Base-by-base conservation (phyloP, 257 asterid genomes). In the Solanum paucissectum region DNA sequence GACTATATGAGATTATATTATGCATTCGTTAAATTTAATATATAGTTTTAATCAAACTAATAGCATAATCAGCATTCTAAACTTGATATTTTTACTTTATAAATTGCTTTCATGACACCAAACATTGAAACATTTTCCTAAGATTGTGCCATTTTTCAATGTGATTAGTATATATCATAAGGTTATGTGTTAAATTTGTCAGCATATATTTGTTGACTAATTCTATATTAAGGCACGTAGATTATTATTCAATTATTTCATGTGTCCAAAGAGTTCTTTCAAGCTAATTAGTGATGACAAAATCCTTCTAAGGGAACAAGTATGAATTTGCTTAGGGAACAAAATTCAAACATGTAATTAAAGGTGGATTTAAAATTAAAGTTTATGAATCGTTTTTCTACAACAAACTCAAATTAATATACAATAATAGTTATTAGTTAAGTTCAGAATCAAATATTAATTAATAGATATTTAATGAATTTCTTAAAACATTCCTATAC, bases 81-180 rank as follows among this genome's bases (percentile, higher is more conserved):
- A 29, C 29, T 29, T 49, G 11, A 81, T 81, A 16, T 29, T 27
- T 81, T 46, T 11, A 46, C 68, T 81, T 46, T 46, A 27, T 64
- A 49, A 81, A 9, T 46, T 81, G 74, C 85, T 82, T 86, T 86
- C 75, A 73, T 86, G 88, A 86, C 88, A 86, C 84, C 85, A 74
- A 75, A 82, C 33, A 74, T 18, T 62, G 88, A 44, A 85, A 75
- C 76, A 86, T 86, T 74, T 74, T 40, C 88, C 84, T n/a, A 73
- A 52, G 40, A 73, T 36, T 86, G 71, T 55, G 88, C 38, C 3
- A 8, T 40, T 81, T 38, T 81, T 38, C 36, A 32, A 72, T 13
- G 60, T 73, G 46, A 36, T 34, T 20, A 73, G 49, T 38, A 73
- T 71, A 71, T 73, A 73, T 73, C 46, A 34, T 18, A 34, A 34